phyloP scores from a whole-genome alignment of 495 filamentous ascomycete genomes.

The Xylaria acuta region DNA sequence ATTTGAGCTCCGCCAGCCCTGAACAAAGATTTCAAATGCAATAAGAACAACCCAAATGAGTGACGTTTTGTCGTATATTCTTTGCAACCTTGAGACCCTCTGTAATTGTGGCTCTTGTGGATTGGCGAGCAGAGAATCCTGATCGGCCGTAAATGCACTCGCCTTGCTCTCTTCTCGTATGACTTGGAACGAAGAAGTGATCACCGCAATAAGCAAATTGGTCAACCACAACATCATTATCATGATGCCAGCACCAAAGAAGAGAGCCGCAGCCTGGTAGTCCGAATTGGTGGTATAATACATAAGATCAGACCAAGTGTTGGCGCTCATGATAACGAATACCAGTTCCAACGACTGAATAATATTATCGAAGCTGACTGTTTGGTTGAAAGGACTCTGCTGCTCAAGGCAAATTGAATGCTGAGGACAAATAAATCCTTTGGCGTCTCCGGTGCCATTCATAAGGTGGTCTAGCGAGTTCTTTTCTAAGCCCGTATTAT shows the following conservation, averaged over 20 bases:
- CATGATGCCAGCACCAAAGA: conserved; percentile 85
- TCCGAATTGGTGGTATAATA: conserved; percentile 93
- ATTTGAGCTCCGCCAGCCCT: conserved; percentile 73
- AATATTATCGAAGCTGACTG: conserved; percentile 95
- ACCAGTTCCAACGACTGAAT: conserved; percentile 88
- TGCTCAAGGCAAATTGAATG: conserved; percentile 84
- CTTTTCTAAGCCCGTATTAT: conserved; percentile 19
- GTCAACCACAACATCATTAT: conserved; percentile 97
- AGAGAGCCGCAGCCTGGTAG: conserved; percentile 82
- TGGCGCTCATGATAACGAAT: conserved; percentile 98
- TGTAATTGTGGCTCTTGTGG: conserved; percentile 56
- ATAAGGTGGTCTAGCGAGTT: conserved; percentile 45
- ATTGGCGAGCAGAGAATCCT: conserved; percentile 47
- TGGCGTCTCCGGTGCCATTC: conserved; percentile 58
- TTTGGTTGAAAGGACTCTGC: conserved; percentile 80
- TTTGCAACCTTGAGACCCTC: conserved; percentile 64
- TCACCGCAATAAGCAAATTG: conserved; percentile 96
- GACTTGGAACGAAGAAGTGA: conserved; percentile 97
- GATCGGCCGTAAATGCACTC: conserved; percentile 85
- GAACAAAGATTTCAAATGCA: conserved; percentile 73
- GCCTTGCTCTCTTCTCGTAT: conserved; percentile 95
- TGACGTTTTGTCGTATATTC: conserved; percentile 71
- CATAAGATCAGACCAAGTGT: conserved; percentile 93
- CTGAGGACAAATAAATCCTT: conserved; percentile 89
- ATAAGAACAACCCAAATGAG: conserved; percentile 86